Conservation (phyloP, 805 yeast genomes). For the Yarrowia sp. region DNA sequence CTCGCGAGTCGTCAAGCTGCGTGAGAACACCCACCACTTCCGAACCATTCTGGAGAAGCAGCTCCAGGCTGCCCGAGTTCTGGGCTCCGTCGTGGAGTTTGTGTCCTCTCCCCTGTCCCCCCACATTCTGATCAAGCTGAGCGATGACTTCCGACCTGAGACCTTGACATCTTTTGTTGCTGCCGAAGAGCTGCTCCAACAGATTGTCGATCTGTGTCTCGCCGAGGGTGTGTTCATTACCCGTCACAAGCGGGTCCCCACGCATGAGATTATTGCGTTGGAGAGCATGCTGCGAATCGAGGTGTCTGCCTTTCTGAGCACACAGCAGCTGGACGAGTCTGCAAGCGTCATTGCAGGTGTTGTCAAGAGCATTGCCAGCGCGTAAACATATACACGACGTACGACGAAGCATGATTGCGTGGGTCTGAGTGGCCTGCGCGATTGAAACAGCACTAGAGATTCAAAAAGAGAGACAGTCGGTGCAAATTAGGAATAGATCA, state of each 20-base stretch:
- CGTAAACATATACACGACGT: background rate
- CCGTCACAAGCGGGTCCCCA: slow-evolving; percentile 60
- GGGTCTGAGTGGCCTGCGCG: background rate
- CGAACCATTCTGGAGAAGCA: slow-evolving; percentile 26
- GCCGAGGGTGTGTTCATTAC: slow-evolving; percentile 56
- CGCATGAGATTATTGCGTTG: slow-evolving; percentile 70
- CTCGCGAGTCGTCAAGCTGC: slow-evolving; percentile 29
- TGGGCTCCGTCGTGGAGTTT: slow-evolving; percentile 1
- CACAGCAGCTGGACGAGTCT: background rate
- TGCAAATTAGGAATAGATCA: slow-evolving; percentile 12
- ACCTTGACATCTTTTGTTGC: slow-evolving; percentile 32
- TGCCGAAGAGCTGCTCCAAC: slow-evolving; percentile 46
- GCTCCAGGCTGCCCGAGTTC: background rate
- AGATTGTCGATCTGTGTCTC: slow-evolving; percentile 57
- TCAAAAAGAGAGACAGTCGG: background rate
- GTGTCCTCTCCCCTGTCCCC: slow-evolving; percentile 49
- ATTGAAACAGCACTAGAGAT: background rate
- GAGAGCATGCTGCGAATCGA: slow-evolving; percentile 44
- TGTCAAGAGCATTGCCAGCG: background rate
- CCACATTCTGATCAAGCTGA: slow-evolving; percentile 61
- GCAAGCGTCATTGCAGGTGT: slow-evolving; percentile 13
- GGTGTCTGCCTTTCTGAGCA: slow-evolving; percentile 1
- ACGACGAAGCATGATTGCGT: slow-evolving; percentile 2
- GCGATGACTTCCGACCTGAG: slow-evolving; percentile 37
- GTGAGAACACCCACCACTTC: slow-evolving; percentile 29